A percentile compares a stretch with the other conserved stretches of the same genome.
Evolutionary conservation across 73 alveolate genomes (phyloP).

Genomic region (Tetrahymena borealis): DNA sequence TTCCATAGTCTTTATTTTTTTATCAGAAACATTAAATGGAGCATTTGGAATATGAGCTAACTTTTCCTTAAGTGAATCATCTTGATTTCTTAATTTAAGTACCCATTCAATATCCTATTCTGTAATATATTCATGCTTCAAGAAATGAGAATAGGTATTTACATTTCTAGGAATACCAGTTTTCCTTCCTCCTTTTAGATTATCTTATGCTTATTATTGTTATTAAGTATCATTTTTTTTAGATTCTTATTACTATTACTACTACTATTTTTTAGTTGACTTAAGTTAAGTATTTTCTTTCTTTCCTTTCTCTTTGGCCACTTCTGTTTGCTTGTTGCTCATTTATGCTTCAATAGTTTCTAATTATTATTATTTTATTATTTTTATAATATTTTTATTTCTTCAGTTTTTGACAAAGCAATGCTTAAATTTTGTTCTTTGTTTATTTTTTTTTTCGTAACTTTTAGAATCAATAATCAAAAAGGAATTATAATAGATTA

Average conservation of each 20-base stretch:
- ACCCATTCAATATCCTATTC: conserved; percentile 48
- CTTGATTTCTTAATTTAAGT: conserved; percentile 26
- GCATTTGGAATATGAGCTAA: conserved; percentile 29
- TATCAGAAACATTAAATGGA: conserved; percentile 22
- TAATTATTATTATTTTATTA: not conserved
- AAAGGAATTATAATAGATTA: not conserved
- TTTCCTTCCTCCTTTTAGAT: not conserved
- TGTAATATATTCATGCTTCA: conserved; percentile 26
- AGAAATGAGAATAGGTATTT: conserved; percentile 26
- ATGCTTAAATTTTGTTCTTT: not conserved
- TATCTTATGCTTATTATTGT: not conserved
- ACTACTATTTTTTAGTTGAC: not conserved
- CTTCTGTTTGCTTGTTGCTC: not conserved
- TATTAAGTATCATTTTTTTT: not conserved
- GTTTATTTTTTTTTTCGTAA: not conserved
- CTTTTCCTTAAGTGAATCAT: conserved; percentile 12
- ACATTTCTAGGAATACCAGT: conserved; percentile 37
- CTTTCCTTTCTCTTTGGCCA: not conserved
- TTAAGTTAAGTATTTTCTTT: not conserved
- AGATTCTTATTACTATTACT: not conserved
- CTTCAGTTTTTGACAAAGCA: no score
- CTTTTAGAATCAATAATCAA: not conserved
- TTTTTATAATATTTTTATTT: not conserved
- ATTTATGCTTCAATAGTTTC: not conserved
- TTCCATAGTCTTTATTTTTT: conserved; percentile 14